phyloP scores from a whole-genome alignment of 352 stramenopile genomes.

The Globisporangium camurandrum region DNA sequence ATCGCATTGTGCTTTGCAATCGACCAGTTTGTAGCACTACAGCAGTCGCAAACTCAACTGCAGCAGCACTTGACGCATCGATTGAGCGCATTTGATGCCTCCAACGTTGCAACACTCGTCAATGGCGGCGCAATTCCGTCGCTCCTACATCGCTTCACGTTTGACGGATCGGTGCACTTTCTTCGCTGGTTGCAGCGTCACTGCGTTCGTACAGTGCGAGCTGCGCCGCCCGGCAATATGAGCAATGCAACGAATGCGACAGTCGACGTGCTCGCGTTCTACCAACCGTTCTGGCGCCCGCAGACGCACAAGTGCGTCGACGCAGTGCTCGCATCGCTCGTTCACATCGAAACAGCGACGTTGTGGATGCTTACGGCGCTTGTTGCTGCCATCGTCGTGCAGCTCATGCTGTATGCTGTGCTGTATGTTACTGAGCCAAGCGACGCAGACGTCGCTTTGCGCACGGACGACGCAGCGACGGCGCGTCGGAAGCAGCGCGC shows the following conservation, averaged over 20 bases:
- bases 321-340: neutral
- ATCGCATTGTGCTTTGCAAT: constrained; percentile 11
- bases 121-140: constrained; percentile 31
- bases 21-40: constrained; percentile 21
- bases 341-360: constrained; percentile 1
- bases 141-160: constrained; percentile 38
- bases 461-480: neutral
- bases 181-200: constrained; percentile 26
- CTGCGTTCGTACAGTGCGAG: constrained; percentile 10
- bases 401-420: constrained; percentile 5
- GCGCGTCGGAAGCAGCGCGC: neutral
- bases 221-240: neutral
- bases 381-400: constrained; percentile 1
- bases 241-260: neutral
- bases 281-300: constrained; percentile 17
- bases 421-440: constrained; percentile 3
- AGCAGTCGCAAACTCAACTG: constrained; percentile 26
- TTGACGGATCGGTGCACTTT: constrained; percentile 38
- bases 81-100: constrained; percentile 12
- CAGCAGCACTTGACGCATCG: constrained; percentile 3
- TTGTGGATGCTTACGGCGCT: constrained; percentile 2
- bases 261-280: constrained; percentile 27
- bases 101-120: constrained; percentile 19
- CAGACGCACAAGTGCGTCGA: constrained; percentile 8
- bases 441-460: neutral